These are phyloP conservation scores for Penicillium sp. DNA, from an alignment of 2,329 filamentous ascomycete species.

Conservation along the genomic window DNA sequence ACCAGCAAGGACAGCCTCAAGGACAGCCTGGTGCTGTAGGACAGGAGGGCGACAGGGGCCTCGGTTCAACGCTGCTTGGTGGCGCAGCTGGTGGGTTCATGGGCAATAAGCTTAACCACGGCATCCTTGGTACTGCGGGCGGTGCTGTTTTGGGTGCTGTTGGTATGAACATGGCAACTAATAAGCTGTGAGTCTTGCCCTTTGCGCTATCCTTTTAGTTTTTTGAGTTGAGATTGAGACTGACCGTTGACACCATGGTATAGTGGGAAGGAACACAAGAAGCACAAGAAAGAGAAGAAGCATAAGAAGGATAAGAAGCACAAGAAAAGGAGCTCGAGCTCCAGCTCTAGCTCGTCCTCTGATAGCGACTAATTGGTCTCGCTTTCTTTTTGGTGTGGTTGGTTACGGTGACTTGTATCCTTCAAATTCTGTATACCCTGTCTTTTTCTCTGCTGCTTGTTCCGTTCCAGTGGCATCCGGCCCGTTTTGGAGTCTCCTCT, in stretches of 20 bases:
- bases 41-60: constrained; percentile 20
- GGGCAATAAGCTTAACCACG: constrained; percentile 22
- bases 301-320: constrained; percentile 21
- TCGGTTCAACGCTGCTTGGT: constrained; percentile 24
- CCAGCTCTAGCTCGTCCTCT: constrained; percentile 14
- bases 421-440: constrained; percentile 2
- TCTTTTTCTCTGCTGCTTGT: not conserved
- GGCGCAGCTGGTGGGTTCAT: constrained; percentile 22
- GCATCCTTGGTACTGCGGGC: constrained; percentile 18
- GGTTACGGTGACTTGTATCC: not conserved
- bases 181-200: constrained; percentile 15
- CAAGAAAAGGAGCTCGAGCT: constrained; percentile 15
- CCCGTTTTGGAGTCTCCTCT: not conserved
- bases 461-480: no score
- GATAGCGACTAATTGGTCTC: constrained; percentile 10
- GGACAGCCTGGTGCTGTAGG: constrained; percentile 22
- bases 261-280: constrained; percentile 17
- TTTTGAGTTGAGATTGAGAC: not conserved
- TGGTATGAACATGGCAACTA: constrained; percentile 19
- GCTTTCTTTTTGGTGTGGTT: not conserved
- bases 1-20: constrained; percentile 24
- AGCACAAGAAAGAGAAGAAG: constrained; percentile 20
- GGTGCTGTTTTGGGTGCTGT: constrained; percentile 23
- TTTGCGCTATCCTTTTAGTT: not conserved
- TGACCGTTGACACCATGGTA: not conserved